phyloP scores from a whole-genome alignment of 1,139 yeast species.

The Saccharomyces hybrid region DNA sequence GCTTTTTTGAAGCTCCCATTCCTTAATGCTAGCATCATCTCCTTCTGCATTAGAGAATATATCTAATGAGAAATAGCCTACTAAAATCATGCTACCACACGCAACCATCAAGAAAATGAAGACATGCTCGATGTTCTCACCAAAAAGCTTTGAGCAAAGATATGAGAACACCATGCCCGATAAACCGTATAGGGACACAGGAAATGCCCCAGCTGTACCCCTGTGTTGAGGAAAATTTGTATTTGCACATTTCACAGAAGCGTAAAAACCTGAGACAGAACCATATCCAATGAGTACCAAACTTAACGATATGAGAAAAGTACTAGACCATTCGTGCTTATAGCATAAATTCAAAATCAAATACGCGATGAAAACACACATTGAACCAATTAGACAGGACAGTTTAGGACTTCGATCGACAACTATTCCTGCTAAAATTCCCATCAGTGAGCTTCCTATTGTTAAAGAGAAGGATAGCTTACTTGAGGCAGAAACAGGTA shows the following conservation, averaged over 20 bases:
- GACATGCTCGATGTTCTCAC: constrained; percentile 38
- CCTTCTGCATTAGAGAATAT: constrained; percentile 6
- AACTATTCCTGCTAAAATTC: constrained; percentile 59
- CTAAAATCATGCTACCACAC: constrained; percentile 28
- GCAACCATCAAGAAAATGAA: constrained; percentile 30
- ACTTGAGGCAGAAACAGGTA: constrained; percentile 57
- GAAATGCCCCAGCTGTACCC: constrained; percentile 63
- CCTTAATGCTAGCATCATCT: not conserved
- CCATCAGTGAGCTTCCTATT: constrained; percentile 61
- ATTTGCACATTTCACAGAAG: constrained; percentile 62
- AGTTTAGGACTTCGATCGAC: constrained; percentile 50
- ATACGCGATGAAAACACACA: constrained; percentile 39
- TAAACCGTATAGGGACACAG: constrained; percentile 52
- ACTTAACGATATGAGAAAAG: constrained; percentile 40
- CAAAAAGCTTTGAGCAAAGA: constrained; percentile 41
- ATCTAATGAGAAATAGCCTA: constrained; percentile 30
- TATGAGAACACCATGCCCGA: constrained; percentile 36
- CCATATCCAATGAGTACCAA: constrained; percentile 56
- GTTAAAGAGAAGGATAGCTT: constrained; percentile 54
- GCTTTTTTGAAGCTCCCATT: not conserved
- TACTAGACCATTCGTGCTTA: constrained; percentile 27
- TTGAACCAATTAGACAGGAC: constrained; percentile 49
- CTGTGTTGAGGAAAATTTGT: constrained; percentile 62
- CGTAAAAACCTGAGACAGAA: constrained; percentile 54
- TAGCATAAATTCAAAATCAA: constrained; percentile 35